Evolutionary conservation across 1,284 basidiomycete genomes (phyloP), one percentile per base, ranked within the genome.

Genomic region (Phenoliferia sp.): DNA sequence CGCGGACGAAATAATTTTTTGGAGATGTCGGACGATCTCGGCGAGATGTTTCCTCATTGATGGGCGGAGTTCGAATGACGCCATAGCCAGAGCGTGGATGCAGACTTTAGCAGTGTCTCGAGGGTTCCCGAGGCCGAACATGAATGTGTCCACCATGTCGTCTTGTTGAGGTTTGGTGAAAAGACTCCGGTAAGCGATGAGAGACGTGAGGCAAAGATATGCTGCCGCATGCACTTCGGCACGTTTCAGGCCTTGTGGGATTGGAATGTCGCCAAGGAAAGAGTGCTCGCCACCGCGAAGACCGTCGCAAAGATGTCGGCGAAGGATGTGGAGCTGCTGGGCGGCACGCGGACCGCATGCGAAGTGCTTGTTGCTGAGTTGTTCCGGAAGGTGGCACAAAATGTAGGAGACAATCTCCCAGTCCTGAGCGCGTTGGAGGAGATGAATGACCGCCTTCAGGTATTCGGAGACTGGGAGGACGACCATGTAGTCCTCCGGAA

Each of bases 321-420:
- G 81, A 50, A 99, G 80, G 59, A 81, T 83, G 15, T 86, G 81
- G 28, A 96, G 85, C 28, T 87, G 84, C 16, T 79, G 80, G 19
- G 87, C 83, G 16, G 90, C 88, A 62, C 87, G 86, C 0, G 90
- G 90, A 0, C 96, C 96, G 77, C 94, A 97, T 80, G 97, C 94
- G 65, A 97, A 85, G 77, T 98, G 93, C 80, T 97, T 98, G 84
- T 99, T 99, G 62, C 89, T 84, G 3, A 99, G 84, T 78, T 99
- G 94, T 28, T 88, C 84, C 0, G 96, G 94, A 1, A 99, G 83
- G 79, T 95, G 91, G 76, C 90, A 92, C 2, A 99, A 83, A 5
- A 95, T 83, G 76, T 96, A 99, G 3, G 93, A 93, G 19, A 98
- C 83, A 39, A 99, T 83, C 74, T 99, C 96, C 95, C 96, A 99